Percentiles rank a stretch among this genome's conserved stretches.
phyloP scores from a whole-genome alignment of 2,329 filamentous ascomycete species.

The Talaromyces sp. region DNA sequence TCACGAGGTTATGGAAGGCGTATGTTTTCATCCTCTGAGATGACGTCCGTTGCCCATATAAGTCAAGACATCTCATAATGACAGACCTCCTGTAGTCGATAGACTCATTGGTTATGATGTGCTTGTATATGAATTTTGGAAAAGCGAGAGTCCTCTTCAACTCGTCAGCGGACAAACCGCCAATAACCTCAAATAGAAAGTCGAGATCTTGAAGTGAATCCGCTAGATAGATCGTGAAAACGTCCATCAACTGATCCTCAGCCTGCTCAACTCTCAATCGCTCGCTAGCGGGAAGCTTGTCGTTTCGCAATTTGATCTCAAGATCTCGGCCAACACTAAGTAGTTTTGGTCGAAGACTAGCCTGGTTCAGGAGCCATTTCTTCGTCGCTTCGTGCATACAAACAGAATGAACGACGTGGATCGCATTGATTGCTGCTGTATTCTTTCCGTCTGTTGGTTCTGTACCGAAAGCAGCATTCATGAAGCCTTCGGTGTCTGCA shows the following conservation, averaged over 20 bases:
- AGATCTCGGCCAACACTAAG: slow-evolving; percentile 70
- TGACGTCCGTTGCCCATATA: slow-evolving; percentile 74
- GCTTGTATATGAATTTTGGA: slow-evolving; percentile 76
- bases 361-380: slow-evolving; percentile 62
- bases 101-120: slow-evolving; percentile 79
- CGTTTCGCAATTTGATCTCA: slow-evolving; percentile 67
- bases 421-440: slow-evolving; percentile 77
- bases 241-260: slow-evolving; percentile 78
- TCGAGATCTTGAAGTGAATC: slow-evolving; percentile 74
- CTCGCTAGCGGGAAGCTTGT: slow-evolving; percentile 67
- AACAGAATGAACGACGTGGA: slow-evolving; percentile 79
- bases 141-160: slow-evolving; percentile 73
- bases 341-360: slow-evolving; percentile 57
- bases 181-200: slow-evolving; percentile 77
- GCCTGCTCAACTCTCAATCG: slow-evolving; percentile 86
- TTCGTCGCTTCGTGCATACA: slow-evolving; percentile 62
- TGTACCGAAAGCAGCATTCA: slow-evolving; percentile 61
- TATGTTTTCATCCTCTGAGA: slow-evolving; percentile 92
- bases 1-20: slow-evolving; percentile 84
- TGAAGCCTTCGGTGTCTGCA: slow-evolving; percentile 68
- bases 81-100: slow-evolving; percentile 81
- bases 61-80: slow-evolving; percentile 79
- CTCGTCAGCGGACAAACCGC: slow-evolving; percentile 77
- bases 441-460: slow-evolving; percentile 67
- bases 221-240: slow-evolving; percentile 77